Evolutionary conservation across 805 yeast genomes (phyloP).

Genomic region (Monosporozyma solicola): DNA sequence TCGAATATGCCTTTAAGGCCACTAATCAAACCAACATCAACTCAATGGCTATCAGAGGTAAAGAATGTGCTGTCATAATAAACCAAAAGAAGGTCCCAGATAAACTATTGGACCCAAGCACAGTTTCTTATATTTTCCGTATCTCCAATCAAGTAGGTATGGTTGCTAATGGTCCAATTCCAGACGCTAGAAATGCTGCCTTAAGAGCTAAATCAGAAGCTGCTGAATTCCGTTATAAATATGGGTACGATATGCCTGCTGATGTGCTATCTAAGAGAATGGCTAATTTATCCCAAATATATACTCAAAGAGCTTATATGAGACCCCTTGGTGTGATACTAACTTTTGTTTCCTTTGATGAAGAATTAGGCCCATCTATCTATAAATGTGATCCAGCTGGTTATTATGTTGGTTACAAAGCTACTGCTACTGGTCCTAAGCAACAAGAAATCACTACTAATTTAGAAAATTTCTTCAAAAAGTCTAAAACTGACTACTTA

Average conservation of each 20-base stretch:
- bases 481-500: conserved; percentile 30
- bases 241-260: conserved; percentile 95
- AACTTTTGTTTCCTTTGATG: conserved; percentile 82
- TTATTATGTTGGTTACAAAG: conserved; percentile 81
- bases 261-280: conserved; percentile 87
- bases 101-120: conserved; percentile 76
- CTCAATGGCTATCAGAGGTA: conserved; percentile 78
- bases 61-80: conserved; percentile 76
- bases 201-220: conserved; percentile 91
- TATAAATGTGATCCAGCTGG: conserved; percentile 98
- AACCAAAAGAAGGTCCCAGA: conserved; percentile 96
- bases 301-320: conserved; percentile 97
- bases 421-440: conserved; percentile 93
- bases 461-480: conserved; percentile 83
- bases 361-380: conserved; percentile 79
- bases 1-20: conserved; percentile 96
- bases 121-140: conserved; percentile 79
- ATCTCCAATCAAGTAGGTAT: conserved; percentile 78
- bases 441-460: conserved; percentile 91
- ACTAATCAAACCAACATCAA: conserved; percentile 89
- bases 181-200: conserved; percentile 90
- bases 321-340: conserved; percentile 93
- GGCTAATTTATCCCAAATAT: conserved; percentile 92
- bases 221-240: conserved; percentile 86
- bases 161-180: conserved; percentile 90